Conservation (phyloP, 495 filamentous ascomycete species). For the Cryomyces antarcticus region DNA sequence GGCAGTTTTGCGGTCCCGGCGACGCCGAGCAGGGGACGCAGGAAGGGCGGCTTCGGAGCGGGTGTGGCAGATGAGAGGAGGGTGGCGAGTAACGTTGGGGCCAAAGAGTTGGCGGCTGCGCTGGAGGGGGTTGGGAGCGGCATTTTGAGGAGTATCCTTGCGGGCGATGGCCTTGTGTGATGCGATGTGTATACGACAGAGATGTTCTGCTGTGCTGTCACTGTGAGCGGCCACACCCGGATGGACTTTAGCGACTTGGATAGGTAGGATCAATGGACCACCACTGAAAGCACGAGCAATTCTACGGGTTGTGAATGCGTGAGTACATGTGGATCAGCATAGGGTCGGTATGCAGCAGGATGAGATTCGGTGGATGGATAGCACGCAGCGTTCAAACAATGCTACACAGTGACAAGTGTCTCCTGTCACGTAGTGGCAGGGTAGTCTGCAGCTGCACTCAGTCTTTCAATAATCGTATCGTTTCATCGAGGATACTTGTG, state of each 20-base stretch:
- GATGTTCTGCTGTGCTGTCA: not conserved
- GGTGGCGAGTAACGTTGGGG: conserved; percentile 14
- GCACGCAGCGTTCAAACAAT: no score
- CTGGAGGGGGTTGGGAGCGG: conserved; percentile 16
- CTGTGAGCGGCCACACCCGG: not conserved
- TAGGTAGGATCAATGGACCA: no score
- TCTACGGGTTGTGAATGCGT: no score
- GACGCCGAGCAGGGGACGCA: conserved; percentile 15
- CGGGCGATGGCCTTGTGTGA: conserved; percentile 7
- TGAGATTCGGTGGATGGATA: not conserved
- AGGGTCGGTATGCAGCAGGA: not conserved
- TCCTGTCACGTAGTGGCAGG: no score
- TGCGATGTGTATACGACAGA: not conserved
- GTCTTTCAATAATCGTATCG: no score
- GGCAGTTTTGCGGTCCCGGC: conserved; percentile 13
- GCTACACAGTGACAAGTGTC: no score
- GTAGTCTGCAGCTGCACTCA: no score
- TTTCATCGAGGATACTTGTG: no score
- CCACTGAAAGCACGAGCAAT: no score
- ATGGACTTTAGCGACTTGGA: no score
- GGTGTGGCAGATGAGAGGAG: conserved; percentile 16
- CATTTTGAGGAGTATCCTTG: conserved; percentile 17
- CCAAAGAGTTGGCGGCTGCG: conserved; percentile 11
- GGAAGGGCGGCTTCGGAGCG: conserved; percentile 15
- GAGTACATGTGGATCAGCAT: no score